Base-by-base conservation (phyloP, 139 green algal genomes). In the Ettlia oleoabundans region DNA sequence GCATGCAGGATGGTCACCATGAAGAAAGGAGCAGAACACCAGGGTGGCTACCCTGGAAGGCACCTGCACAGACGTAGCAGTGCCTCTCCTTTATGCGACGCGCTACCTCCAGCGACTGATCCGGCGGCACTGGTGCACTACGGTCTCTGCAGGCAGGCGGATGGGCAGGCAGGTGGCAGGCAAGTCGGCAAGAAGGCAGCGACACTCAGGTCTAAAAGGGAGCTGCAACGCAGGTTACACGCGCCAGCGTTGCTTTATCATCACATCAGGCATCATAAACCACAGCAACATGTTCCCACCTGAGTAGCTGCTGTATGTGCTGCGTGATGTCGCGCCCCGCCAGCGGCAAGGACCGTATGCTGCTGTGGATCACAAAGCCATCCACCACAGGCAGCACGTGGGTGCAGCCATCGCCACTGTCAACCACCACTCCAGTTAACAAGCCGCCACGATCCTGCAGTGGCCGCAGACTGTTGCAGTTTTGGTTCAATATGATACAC, bases 311-410 rank as follows among this genome's bases (percentile, higher is more conserved):
- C 81, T 93, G 90, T 35, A 93, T 72, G 30, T 88, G 86, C 19
- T 55, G 30, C 9, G 91, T 92, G 40, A 95, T 78, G 43, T 92
- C 87, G 15, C 86, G 52, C 26, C 94, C 94, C 33, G 90, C 94
- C 63, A 96, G 78, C 2, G 93, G 92, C n/a, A 96, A 90, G 35
- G 73, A 89, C 47, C 88, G 85, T 38, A 94, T 94, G 74, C 71
- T 82, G 30, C 62, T 84, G 30, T 85, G 87, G 21, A 97, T 84
- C 26, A 96, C 94, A 81, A 91, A 96, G 37, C 94, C 94, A 41
- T 97, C 92, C 28, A 87, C 84, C 37, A 97, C 90, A 1, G 94
- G 94, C 9, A 97, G 92, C 38, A 94, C 86, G 77, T 94, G 89
- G 2, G 93, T 95, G 35, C 89, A 86, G n/a, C 92, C 94, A 33